A percentile compares a stretch with the other conserved stretches of the same genome.
These are phyloP conservation scores for Gamarada debralockiae DNA, from an alignment of 495 filamentous ascomycete species.

Conservation along the genomic window DNA sequence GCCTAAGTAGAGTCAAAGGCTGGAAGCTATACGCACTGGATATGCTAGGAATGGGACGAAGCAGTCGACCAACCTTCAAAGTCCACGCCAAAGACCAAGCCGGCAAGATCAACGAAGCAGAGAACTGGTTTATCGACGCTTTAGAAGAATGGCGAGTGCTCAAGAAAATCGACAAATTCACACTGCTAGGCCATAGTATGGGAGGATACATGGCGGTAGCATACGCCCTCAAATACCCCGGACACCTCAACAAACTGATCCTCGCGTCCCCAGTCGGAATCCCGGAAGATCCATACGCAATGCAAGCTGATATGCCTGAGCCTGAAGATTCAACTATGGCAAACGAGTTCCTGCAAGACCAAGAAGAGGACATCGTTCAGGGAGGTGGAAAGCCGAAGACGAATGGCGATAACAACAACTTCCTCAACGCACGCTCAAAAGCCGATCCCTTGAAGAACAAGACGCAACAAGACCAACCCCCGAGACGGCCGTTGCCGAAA, in stretches of 20 bases:
- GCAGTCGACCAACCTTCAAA: slow-evolving; percentile 75
- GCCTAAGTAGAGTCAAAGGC: slow-evolving; percentile 66
- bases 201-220: slow-evolving; percentile 93
- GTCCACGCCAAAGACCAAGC: slow-evolving; percentile 78
- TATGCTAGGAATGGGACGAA: slow-evolving; percentile 91
- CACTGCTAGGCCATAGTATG: slow-evolving; percentile 85
- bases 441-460: slow-evolving; percentile 20
- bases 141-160: slow-evolving; percentile 92
- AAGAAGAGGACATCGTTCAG: slow-evolving; percentile 51
- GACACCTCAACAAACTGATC: slow-evolving; percentile 90
- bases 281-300: slow-evolving; percentile 90
- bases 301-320: slow-evolving; percentile 76
- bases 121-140: slow-evolving; percentile 94
- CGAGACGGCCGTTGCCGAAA: slow-evolving; percentile 66
- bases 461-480: slow-evolving; percentile 16
- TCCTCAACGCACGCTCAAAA: slow-evolving; percentile 47
- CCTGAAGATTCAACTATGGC: slow-evolving; percentile 62
- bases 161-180: slow-evolving; percentile 87
- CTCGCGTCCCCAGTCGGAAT: slow-evolving; percentile 91
- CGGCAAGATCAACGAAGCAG: slow-evolving; percentile 83
- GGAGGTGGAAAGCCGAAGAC: slow-evolving; percentile 17
- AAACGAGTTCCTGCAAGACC: slow-evolving; percentile 74
- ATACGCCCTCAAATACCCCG: slow-evolving; percentile 94
- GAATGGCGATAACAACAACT: too few species aligned
- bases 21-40: slow-evolving; percentile 94